These are phyloP conservation scores for Xylariaceae sp. DNA, from an alignment of 2,329 filamentous ascomycete species.

Conservation along the genomic window DNA sequence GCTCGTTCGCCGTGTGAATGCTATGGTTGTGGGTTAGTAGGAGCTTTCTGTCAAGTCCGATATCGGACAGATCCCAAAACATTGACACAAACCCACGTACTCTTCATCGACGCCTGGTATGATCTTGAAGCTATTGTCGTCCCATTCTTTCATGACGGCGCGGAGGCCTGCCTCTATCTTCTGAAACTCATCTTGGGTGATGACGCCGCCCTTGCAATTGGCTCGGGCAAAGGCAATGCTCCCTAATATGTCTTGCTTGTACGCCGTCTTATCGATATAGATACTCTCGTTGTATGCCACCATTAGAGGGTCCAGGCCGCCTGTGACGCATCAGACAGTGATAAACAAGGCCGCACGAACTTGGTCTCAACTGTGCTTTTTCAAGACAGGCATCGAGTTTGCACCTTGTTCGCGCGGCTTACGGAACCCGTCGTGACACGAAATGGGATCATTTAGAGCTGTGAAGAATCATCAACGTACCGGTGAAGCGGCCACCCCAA, in stretches of 20 bases:
- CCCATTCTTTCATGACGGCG: conserved; percentile 54
- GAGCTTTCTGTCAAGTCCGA: too few relatives aligned
- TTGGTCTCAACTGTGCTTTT: not conserved
- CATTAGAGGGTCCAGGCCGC: conserved; percentile 83
- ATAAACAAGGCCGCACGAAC: not conserved
- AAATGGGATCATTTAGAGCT: not conserved
- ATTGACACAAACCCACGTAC: not conserved
- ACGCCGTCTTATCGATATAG: conserved; percentile 74
- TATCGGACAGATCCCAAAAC: not conserved
- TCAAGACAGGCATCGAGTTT: too few relatives aligned
- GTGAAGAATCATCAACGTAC: conserved; percentile 28
- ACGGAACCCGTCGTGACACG: not conserved
- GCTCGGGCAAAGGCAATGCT: conserved; percentile 79
- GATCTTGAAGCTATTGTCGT: conserved; percentile 48
- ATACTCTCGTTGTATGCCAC: conserved; percentile 80
- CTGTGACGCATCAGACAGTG: conserved; percentile 38
- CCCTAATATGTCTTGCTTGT: conserved; percentile 76
- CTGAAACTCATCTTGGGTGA: conserved; percentile 69
- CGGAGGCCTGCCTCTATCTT: conserved; percentile 71
- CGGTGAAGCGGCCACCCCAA: conserved; percentile 52
- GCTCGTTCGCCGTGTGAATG: conserved; percentile 28
- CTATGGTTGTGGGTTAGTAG: not conserved
- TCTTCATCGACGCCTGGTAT: conserved; percentile 52
- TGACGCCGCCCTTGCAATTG: conserved; percentile 71
- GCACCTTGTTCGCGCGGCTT: too few relatives aligned